Base-by-base conservation (phyloP, 2,329 filamentous ascomycete genomes). In the Ophiocordyceps robertsii region DNA sequence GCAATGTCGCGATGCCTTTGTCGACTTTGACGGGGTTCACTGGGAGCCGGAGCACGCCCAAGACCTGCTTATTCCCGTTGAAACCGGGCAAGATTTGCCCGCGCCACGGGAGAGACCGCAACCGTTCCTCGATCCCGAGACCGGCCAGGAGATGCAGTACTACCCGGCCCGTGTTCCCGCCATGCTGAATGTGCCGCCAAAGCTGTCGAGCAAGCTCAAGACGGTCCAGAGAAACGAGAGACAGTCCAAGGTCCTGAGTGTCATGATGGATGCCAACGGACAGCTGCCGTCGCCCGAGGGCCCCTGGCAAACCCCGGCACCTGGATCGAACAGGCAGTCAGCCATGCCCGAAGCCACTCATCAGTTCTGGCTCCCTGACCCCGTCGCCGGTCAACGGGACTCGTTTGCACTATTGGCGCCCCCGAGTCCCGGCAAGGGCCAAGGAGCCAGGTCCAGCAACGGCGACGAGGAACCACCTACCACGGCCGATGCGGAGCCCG, bases 121-220 rank as follows among this genome's bases (percentile, higher is more conserved):
- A 47, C 77, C 77, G 1, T 81, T 79, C 57, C 63, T 76, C 53
- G 70, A 80, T 54, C 76, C 77, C 2, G 67, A 72, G 24, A 81
- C 81, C 2, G 82, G 78, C 5, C 78, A 90, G 50, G 70, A 80
- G 51, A 95, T 96, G 85, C 77, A 95, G 10, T 96, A 82, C 62
- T 98, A 98, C 59, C 92, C 92, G 13, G 92, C 92, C 3, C 89
- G 87, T 1, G 92, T 98, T 3, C 92, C 92, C 3, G 81, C 84
- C 47, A 89, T 94, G 80, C 72, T 98, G 44, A 96, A 95, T 53
- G 67, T 98, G 12, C 92, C 92, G 1, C 87, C 88, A 37, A 84
- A 87, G 53, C 66, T 96, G 40, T 94, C 89, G 1, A 84, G 81
- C 53, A 73, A 79, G 41, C 78, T 82, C 9, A 75, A 82, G 42